phyloP scores from a whole-genome alignment of 148 eudicot species.

The Selenicereus undatus region DNA sequence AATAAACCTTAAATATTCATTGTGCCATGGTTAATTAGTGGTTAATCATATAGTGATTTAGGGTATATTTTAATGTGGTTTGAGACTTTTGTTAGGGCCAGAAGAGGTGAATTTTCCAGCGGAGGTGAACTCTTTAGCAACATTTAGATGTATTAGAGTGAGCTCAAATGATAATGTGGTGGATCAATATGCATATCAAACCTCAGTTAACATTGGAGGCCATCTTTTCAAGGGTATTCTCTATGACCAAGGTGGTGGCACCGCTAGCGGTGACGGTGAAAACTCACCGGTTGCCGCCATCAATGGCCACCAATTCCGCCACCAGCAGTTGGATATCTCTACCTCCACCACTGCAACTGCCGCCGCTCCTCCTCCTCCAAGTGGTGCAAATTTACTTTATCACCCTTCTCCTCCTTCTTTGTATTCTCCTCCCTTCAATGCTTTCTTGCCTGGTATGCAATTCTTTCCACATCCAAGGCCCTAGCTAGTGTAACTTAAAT shows the following conservation, averaged over 20 bases:
- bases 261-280: slow-evolving; percentile 25
- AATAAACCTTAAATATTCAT: too few relatives aligned
- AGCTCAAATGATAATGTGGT: slow-evolving; percentile 55
- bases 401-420: slow-evolving; percentile 19
- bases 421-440: slow-evolving; percentile 41
- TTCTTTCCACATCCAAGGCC: slow-evolving; percentile 64
- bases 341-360: slow-evolving; percentile 16
- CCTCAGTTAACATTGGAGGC: slow-evolving; percentile 63
- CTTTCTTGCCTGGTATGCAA: slow-evolving; percentile 55
- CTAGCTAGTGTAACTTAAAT: background rate
- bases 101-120: slow-evolving; percentile 50
- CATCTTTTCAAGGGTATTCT: slow-evolving; percentile 73
- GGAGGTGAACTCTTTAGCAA: slow-evolving; percentile 52
- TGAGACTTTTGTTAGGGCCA: slow-evolving; percentile 28
- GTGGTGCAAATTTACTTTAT: slow-evolving; percentile 29
- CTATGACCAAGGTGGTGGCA: slow-evolving; percentile 61
- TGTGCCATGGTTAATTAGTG: background rate
- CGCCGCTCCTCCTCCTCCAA: slow-evolving; percentile 5
- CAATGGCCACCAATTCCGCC: slow-evolving; percentile 23
- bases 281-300: slow-evolving; percentile 39
- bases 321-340: slow-evolving; percentile 19
- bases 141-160: slow-evolving; percentile 59
- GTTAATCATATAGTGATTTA: background rate
- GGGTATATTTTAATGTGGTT: background rate
- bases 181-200: slow-evolving; percentile 76